Conservation (phyloP, 768 basidiomycete genomes). For the Suillus alpinus region DNA sequence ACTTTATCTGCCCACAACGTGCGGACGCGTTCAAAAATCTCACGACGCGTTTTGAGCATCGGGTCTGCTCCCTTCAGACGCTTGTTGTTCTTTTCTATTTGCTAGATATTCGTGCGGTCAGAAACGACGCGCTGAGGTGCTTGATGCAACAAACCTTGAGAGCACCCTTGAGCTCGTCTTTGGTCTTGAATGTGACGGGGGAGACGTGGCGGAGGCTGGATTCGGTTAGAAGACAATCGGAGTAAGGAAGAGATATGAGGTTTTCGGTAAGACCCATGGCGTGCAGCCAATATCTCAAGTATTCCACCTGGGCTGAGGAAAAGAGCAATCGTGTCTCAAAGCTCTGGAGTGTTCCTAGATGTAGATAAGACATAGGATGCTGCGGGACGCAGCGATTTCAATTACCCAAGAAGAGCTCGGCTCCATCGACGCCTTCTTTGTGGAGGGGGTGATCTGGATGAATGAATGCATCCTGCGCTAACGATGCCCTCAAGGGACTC, state of each 20-base stretch:
- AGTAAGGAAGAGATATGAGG: constrained; percentile 71
- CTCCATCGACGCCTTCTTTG: constrained; percentile 58
- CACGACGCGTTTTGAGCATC: constrained; percentile 51
- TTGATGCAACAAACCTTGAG: constrained; percentile 46
- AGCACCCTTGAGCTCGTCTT: constrained; percentile 51
- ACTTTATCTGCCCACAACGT: constrained; percentile 57
- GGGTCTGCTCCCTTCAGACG: constrained; percentile 64
- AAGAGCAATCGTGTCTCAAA: constrained; percentile 80
- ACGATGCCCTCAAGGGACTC: constrained; percentile 62
- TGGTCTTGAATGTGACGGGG: constrained; percentile 54
- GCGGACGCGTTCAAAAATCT: constrained; percentile 67
- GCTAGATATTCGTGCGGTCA: constrained; percentile 35
- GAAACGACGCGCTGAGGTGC: not conserved
- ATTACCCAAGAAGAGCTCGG: constrained; percentile 69
- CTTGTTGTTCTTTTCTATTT: constrained; percentile 79
- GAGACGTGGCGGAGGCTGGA: constrained; percentile 57
- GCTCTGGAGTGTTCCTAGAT: constrained; percentile 58
- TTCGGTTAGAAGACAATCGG: constrained; percentile 67
- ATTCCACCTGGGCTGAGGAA: constrained; percentile 83
- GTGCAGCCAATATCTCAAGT: constrained; percentile 80
- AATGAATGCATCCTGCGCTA: constrained; percentile 71
- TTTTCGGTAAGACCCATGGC: constrained; percentile 64
- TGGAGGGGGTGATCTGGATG: constrained; percentile 73
- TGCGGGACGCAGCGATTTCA: not conserved
- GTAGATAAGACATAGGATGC: not conserved